A percentile compares a stretch with the other conserved stretches of the same genome.
These are phyloP conservation scores for Boletus bicolor DNA, from an alignment of 768 basidiomycete genomes.

Conservation along the genomic window DNA sequence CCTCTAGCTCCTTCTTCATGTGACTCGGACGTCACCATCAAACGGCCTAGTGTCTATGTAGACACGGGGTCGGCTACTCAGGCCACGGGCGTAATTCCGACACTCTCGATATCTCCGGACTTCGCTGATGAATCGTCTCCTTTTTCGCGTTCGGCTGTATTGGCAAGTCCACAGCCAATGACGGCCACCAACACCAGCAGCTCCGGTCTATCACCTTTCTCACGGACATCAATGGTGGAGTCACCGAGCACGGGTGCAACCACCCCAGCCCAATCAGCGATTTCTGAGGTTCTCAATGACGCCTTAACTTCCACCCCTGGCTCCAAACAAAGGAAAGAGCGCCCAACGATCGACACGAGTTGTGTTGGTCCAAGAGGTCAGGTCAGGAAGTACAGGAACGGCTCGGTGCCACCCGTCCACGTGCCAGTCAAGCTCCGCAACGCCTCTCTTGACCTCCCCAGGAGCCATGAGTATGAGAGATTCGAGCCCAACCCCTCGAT, in stretches of 20 bases:
- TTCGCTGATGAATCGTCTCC: slow-evolving; percentile 23
- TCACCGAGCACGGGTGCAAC: slow-evolving; percentile 27
- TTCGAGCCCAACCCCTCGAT: slow-evolving; percentile 30
- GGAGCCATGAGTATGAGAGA: slow-evolving; percentile 20
- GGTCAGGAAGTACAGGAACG: slow-evolving; percentile 31
- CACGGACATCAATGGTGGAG: slow-evolving; percentile 23
- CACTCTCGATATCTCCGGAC: slow-evolving; percentile 12
- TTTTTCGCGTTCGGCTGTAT: slow-evolving; percentile 14
- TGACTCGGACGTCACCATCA: slow-evolving; percentile 26
- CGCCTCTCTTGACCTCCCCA: slow-evolving; percentile 31
- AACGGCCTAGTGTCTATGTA: slow-evolving; percentile 29
- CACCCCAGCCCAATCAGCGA: slow-evolving; percentile 26
- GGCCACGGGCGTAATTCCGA: slow-evolving; percentile 10
- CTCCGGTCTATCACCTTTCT: slow-evolving; percentile 28
- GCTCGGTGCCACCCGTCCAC: slow-evolving; percentile 31
- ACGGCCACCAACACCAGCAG: slow-evolving; percentile 26
- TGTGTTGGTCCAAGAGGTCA: slow-evolving; percentile 31
- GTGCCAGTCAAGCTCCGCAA: slow-evolving; percentile 29
- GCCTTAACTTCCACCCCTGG: slow-evolving; percentile 13
- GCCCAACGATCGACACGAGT: slow-evolving; percentile 33
- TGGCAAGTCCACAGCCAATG: slow-evolving; percentile 26
- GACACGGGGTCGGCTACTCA: slow-evolving; percentile 28
- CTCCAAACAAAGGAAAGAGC: slow-evolving; percentile 27
- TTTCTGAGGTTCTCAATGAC: slow-evolving; percentile 15
- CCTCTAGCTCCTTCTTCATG: slow-evolving; percentile 25